Evolutionary conservation across 1,284 basidiomycete species (phyloP).

Genomic region (Tausonia pullulans): DNA sequence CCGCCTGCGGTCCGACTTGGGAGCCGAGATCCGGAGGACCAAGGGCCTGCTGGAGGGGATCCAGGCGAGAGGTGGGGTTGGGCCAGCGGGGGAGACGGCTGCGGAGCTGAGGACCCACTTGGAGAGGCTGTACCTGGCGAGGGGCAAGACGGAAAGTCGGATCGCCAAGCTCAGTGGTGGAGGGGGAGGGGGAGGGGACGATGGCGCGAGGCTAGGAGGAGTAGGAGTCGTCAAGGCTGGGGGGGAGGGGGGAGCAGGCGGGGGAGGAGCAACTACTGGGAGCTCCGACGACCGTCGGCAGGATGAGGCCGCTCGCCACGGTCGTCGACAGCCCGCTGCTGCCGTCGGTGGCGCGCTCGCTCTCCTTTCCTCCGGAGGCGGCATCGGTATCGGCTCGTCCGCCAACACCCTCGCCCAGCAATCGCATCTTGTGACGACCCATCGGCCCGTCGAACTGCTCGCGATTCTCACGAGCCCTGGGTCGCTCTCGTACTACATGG

Average conservation of each 20-base stretch:
- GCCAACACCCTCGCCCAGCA: slow-evolving; percentile 1
- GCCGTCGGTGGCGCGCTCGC: too few species aligned
- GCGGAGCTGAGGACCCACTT: not conserved
- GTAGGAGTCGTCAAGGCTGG: too few species aligned
- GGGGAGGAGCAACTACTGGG: too few species aligned
- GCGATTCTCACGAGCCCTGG: slow-evolving; percentile 75
- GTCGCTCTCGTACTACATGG: slow-evolving; percentile 90
- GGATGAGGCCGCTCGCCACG: too few species aligned
- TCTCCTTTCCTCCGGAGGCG: too few species aligned
- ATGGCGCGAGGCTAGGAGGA: too few species aligned
- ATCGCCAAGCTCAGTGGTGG: slow-evolving; percentile 4
- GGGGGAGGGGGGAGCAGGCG: not conserved
- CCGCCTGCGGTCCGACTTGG: slow-evolving; percentile 78
- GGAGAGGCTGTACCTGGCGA: slow-evolving; percentile 12
- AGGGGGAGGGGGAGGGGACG: too few species aligned
- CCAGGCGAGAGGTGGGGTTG: not conserved
- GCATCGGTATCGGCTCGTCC: not conserved
- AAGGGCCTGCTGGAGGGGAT: slow-evolving; percentile 52
- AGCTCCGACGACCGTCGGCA: too few species aligned
- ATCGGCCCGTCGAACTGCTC: not conserved
- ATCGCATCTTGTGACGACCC: slow-evolving; percentile 4
- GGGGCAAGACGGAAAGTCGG: not conserved
- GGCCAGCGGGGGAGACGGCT: not conserved
- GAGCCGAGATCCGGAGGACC: slow-evolving; percentile 72
- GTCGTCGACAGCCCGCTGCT: too few species aligned